These are phyloP conservation scores for Venturia asperata DNA, from an alignment of 2,329 filamentous ascomycete genomes.

Conservation along the genomic window DNA sequence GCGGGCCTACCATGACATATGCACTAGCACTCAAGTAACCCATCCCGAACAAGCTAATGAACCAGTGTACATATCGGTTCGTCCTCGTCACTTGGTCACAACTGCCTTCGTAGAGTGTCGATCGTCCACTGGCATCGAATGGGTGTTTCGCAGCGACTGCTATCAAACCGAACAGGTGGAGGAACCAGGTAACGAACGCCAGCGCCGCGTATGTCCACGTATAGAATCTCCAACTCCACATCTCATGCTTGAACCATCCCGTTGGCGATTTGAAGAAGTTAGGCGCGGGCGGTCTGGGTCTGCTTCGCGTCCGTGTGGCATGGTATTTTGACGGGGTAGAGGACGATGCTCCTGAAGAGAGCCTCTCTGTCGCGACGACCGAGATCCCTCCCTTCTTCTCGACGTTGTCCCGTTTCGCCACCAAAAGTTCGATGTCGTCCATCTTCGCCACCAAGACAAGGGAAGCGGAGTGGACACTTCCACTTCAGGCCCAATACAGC, in stretches of 20 bases:
- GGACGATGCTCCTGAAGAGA: constrained; percentile 2
- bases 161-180: constrained; percentile 9
- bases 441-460: background rate
- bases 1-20: constrained; percentile 19
- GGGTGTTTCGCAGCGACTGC: constrained; percentile 12
- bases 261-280: constrained; percentile 17
- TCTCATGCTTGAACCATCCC: constrained; percentile 17
- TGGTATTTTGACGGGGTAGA: background rate
- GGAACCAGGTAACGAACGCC: constrained; percentile 8
- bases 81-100: constrained; percentile 13
- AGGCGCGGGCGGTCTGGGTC: background rate
- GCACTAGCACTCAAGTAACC: constrained; percentile 18
- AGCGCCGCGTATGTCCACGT: constrained; percentile 16
- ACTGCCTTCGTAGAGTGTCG: constrained; percentile 17
- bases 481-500: background rate
- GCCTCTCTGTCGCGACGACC: background rate
- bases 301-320: background rate
- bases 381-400: constrained; percentile 9
- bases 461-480: background rate
- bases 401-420: background rate
- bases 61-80: constrained; percentile 17
- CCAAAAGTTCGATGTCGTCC: background rate
- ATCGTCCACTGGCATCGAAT: constrained; percentile 9
- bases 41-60: constrained; percentile 18
- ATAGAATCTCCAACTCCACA: constrained; percentile 19